Evolutionary conservation across 257 asterid species (phyloP), one percentile per base, ranked within the genome.

Genomic region (Ligustrum vulgare): DNA sequence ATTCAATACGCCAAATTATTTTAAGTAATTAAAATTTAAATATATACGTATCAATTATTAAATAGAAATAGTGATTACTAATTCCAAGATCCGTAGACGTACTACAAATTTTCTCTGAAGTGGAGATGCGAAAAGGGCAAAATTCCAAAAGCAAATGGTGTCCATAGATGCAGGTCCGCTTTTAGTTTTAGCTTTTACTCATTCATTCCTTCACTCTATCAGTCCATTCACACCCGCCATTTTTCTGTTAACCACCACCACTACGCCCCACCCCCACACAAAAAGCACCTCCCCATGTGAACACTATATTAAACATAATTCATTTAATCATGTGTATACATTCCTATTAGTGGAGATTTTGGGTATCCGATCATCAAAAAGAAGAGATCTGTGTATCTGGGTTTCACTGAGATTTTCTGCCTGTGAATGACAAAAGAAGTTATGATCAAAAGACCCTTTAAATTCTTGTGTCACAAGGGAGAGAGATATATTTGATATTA

Each of bases 181-280:
- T 15, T 58, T 35, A 36, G 6, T 39, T 65, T n/a, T 28, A 28
- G 31, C 31, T 28, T 28, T 73, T 67, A 45, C 68, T 37, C 54
- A 23, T 45, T 73, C 79, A 39, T 71, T 77, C 80, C 54, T 41
- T 60, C 82, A 2, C 51, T 41, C 70, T 33, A 13, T 36, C 71
- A 66, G 54, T 67, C 35, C 77, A 34, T 72, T 84, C 79, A 71
- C 87, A 81, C 87, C 86, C 81, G 76, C 89, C 83, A 77, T 85
- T 86, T 86, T 79, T 54, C 75, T 47, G 36, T 75, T 73, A 62
- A 0, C 73, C 80, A 28, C 51, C 72, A 28, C 51, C 76, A 45
- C 73, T 63, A 72, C 79, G 28, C 62, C 74, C 45, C 75, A 65
- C 62, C 76, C 72, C 79, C 80, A 81, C 85, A 83, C 82, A 91